Base-by-base conservation (phyloP, 495 filamentous ascomycete genomes). In the Penicillium chermesinum region DNA sequence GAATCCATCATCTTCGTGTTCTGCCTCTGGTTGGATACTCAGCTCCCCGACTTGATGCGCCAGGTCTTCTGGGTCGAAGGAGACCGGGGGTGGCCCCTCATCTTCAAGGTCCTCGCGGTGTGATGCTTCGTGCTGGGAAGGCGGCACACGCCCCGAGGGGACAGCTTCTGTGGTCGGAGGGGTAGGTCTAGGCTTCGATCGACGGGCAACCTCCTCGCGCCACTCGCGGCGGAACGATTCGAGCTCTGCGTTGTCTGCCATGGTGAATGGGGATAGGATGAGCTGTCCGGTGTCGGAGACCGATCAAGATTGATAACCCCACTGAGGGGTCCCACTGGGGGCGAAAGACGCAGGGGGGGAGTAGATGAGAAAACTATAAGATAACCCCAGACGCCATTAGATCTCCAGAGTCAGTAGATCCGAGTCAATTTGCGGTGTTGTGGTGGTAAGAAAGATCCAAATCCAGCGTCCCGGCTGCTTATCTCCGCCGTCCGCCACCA, bases 171-270 rank as follows among this genome's bases (percentile, higher is more conserved):
- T 51, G 48, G 54, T 50, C 27, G 49, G 57, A 48, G 52, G 57
- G 17, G 61, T 21, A 33, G 55, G 51, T 44, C 20, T 62, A 17
- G 61, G 59, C 38, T 64, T 71, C 13, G 67, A 66, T 62, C 78
- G 76, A 47, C 74, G 79, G 14, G 74, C 72, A 34, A 95, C 89
- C 67, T 95, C 89, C 55, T 87, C 83, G 40, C 80, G 79, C 89
- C 89, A 95, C 73, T 88, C 76, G 55, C 78, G 74, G 56, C 89
- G 85, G 68, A 95, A 95, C 25, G 71, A 77, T 58, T 91, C 83
- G 54, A 95, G 77, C 64, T 93, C 89, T 38, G 79, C 76, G 68
- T 84, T 82, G 60, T 76, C 75, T 48, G 75, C 71, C 81, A 84
- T 85, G 49, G 52, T 60, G 52, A 43, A 49, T 45, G 34, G 41